Conservation (phyloP, 257 asterid genomes). For the Sherardia arvensis region DNA sequence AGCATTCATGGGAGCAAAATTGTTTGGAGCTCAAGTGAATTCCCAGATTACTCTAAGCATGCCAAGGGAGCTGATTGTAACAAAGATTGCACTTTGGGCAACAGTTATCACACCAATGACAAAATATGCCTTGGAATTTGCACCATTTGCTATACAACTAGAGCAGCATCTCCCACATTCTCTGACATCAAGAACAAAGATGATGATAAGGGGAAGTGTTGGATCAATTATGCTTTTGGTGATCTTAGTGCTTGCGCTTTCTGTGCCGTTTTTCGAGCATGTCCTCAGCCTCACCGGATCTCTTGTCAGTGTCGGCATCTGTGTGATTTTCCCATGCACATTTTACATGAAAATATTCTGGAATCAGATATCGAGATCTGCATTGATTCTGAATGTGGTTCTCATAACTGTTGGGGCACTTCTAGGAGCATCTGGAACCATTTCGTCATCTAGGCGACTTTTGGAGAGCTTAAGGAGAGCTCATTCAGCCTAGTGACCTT, state of each 20-base stretch:
- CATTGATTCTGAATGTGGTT: conserved; percentile 29
- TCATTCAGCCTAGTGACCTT: conserved; percentile 13
- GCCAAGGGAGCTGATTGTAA: conserved; percentile 32
- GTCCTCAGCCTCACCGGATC: conserved; percentile 74
- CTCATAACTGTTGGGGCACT: conserved; percentile 31
- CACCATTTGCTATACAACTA: conserved; percentile 60
- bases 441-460: conserved; percentile 55
- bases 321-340: conserved; percentile 43
- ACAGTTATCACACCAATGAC: conserved; percentile 66
- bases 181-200: conserved; percentile 36
- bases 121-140: conserved; percentile 59
- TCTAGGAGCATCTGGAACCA: conserved; percentile 53
- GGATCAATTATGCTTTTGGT: conserved; percentile 45
- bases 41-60: conserved; percentile 68
- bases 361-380: conserved; percentile 24
- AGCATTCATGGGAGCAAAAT: conserved; percentile 65
- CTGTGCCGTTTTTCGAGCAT: conserved; percentile 57
- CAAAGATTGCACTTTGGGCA: conserved; percentile 74
- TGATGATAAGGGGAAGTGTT: conserved; percentile 37
- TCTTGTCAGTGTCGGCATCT: conserved; percentile 54
- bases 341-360: conserved; percentile 56
- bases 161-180: conserved; percentile 38
- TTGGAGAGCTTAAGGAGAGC: conserved; percentile 25
- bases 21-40: conserved; percentile 55
- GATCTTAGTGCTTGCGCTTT: conserved; percentile 48